These are phyloP conservation scores for Spizellomyces punctatus DNA, from an alignment of 192 early-diverging fungal species.

Conservation along the genomic window DNA sequence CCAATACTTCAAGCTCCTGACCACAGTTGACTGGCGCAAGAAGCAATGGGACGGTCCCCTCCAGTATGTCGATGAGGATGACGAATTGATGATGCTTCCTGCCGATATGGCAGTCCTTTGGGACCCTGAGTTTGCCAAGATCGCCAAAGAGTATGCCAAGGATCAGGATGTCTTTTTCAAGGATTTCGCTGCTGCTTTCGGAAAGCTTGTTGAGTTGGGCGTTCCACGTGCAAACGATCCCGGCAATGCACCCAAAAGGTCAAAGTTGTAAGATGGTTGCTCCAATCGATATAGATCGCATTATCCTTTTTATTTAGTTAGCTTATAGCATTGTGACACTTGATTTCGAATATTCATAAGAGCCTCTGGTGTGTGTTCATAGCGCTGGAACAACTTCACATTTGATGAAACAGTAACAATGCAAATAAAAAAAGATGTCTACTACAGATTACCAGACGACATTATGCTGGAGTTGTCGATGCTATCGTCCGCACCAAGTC, in stretches of 20 bases:
- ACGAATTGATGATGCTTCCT: conserved; percentile 69
- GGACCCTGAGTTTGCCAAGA: conserved; percentile 58
- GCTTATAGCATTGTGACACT: too few species aligned
- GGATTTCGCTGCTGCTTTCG: conserved; percentile 86
- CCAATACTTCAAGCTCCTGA: conserved; percentile 75
- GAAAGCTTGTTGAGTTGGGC: conserved; percentile 88
- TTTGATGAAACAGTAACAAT: too few species aligned
- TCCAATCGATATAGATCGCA: too few species aligned
- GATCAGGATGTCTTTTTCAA: conserved; percentile 70
- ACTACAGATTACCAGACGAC: too few species aligned
- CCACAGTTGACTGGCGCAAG: conserved; percentile 43
- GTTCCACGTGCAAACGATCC: conserved; percentile 41
- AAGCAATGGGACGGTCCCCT: conserved; percentile 80
- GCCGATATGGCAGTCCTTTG: conserved; percentile 68
- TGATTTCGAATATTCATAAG: too few species aligned
- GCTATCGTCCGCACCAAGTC: conserved; percentile 28
- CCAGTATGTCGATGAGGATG: conserved; percentile 81
- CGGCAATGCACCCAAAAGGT: conserved; percentile 21
- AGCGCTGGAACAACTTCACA: too few species aligned
- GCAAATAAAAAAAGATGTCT: too few species aligned
- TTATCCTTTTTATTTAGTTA: too few species aligned
- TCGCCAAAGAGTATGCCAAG: conserved; percentile 66
- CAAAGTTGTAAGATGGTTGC: conserved; percentile 13
- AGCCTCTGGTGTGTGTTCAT: too few species aligned
- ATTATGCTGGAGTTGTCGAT: too few species aligned